Conservation (phyloP, 2,329 filamentous ascomycete genomes). For the Diaporthe helianthi region DNA sequence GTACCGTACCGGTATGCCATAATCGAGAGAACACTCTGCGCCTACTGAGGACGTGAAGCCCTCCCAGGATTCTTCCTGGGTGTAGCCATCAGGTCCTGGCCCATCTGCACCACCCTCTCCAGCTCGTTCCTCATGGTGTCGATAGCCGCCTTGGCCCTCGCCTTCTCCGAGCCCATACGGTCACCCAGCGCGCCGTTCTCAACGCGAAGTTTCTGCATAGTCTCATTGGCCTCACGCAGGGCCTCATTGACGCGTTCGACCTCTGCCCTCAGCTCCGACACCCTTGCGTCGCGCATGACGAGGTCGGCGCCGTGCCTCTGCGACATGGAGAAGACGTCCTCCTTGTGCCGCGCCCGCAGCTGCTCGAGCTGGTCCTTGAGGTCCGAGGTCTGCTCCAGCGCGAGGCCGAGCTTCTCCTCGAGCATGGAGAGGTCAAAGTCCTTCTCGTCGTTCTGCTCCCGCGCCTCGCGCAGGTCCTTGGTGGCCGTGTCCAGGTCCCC, state of each 20-base stretch:
- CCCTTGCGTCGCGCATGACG: conserved; percentile 57
- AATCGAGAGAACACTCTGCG: neutral
- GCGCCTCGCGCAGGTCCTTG: conserved; percentile 35
- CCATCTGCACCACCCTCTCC: conserved; percentile 54
- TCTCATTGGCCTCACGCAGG: conserved; percentile 55
- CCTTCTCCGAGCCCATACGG: conserved; percentile 47
- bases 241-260: conserved; percentile 54
- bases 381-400: conserved; percentile 47
- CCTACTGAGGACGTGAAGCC: neutral
- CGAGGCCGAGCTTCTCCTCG: conserved; percentile 52
- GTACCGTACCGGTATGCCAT: no score
- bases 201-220: conserved; percentile 52
- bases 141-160: conserved; percentile 52
- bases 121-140: conserved; percentile 60
- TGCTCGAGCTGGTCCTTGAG: conserved; percentile 50
- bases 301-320: conserved; percentile 54
- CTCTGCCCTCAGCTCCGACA: conserved; percentile 56
- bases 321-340: conserved; percentile 45
- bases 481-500: conserved; percentile 43
- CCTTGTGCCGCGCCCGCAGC: conserved; percentile 40
- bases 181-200: conserved; percentile 52
- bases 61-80: conserved; percentile 32
- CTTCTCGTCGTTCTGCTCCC: conserved; percentile 44
- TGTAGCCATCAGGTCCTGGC: conserved; percentile 51
- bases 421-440: conserved; percentile 50